A percentile compares a stretch with the other conserved stretches of the same genome.
Conservation (phyloP, 805 yeast species). For the Ogataea angusta region DNA sequence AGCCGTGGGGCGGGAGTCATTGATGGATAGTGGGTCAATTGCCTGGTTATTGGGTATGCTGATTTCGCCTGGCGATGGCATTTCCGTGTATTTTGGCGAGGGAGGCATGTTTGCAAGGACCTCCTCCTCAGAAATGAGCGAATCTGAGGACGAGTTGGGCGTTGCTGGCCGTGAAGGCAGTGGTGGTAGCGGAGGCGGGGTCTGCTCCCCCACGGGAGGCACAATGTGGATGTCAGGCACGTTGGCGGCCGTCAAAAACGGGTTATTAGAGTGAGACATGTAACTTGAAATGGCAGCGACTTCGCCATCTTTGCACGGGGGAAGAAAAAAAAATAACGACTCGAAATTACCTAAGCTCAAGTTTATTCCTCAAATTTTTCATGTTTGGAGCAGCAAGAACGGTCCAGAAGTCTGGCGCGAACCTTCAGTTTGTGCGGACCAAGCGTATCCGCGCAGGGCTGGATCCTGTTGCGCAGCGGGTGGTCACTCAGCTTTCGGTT, state of each 20-base stretch:
- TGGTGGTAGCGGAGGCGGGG: conserved; percentile 23
- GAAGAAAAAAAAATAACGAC: background rate
- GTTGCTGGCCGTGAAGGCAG: conserved; percentile 5
- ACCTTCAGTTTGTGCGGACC: conserved; percentile 44
- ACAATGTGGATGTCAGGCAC: conserved; percentile 12
- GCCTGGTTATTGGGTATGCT: conserved; percentile 27
- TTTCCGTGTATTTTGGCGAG: conserved; percentile 29
- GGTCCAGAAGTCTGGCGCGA: conserved; percentile 14
- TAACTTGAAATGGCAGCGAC: background rate
- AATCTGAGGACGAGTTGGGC: background rate
- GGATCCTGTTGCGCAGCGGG: conserved; percentile 30
- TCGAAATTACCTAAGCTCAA: background rate
- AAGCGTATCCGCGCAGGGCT: conserved; percentile 31
- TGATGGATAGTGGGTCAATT: conserved; percentile 25
- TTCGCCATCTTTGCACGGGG: conserved; percentile 5
- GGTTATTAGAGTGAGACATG: conserved; percentile 7
- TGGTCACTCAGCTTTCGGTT: conserved; percentile 64
- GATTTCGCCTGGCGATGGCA: conserved; percentile 26
- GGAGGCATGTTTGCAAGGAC: conserved; percentile 27
- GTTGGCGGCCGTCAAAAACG: conserved; percentile 1
- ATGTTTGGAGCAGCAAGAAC: conserved; percentile 11
- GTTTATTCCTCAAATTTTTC: conserved; percentile 9
- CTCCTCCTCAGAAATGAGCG: conserved; percentile 20
- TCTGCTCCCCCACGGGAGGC: conserved; percentile 5
- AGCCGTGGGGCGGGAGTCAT: conserved; percentile 25